phyloP scores from a whole-genome alignment of 2,329 filamentous ascomycete species.

The Daldinia sp. region DNA sequence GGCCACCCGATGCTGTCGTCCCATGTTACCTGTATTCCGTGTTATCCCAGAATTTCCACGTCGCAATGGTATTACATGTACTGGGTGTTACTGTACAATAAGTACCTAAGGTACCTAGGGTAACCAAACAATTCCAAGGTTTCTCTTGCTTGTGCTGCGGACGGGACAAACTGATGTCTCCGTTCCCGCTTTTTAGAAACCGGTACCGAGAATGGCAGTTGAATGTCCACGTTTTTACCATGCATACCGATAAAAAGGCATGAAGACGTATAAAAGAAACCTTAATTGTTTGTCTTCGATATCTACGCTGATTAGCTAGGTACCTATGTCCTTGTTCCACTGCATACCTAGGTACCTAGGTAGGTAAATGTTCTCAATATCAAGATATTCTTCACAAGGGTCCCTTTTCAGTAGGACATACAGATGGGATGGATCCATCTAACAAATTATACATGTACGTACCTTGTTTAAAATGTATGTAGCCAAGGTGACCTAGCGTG shows the following conservation, averaged over 20 bases:
- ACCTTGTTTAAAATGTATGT: background rate
- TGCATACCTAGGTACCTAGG: slow-evolving; percentile 1
- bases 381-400: background rate
- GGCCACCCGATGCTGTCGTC: slow-evolving; percentile 29
- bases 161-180: slow-evolving; percentile 8
- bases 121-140: background rate
- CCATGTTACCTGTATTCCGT: slow-evolving; percentile 13
- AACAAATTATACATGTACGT: background rate
- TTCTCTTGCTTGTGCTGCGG: background rate
- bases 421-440: background rate
- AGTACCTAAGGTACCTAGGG: background rate
- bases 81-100: slow-evolving; percentile 2
- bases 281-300: slow-evolving; percentile 25
- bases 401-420: background rate
- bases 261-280: slow-evolving; percentile 9
- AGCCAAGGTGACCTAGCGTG: slow-evolving; percentile 9
- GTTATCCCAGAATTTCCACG: slow-evolving; percentile 1
- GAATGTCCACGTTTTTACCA: slow-evolving; percentile 27
- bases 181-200: slow-evolving; percentile 2
- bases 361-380: background rate
- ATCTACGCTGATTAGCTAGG: slow-evolving; percentile 7
- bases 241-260: slow-evolving; percentile 10
- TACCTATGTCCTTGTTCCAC: background rate
- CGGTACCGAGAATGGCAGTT: slow-evolving; percentile 5
- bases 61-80: background rate